Evolutionary conservation across 306 rosid species (phyloP).

Genomic region (Glycyrrhiza uralensis): DNA sequence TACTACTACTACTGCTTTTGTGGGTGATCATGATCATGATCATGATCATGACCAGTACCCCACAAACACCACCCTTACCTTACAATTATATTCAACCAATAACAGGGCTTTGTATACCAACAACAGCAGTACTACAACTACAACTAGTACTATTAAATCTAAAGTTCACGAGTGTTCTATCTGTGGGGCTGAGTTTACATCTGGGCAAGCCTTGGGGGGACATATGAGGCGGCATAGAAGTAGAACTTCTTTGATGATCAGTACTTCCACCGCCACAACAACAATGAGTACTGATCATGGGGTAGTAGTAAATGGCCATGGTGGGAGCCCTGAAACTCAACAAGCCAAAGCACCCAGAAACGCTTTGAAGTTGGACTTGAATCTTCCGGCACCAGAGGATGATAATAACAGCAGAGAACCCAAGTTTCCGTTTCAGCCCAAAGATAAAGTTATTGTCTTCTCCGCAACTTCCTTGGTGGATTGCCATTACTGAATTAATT

Average conservation of each 20-base stretch:
- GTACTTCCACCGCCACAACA: not conserved
- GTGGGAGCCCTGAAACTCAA: not conserved
- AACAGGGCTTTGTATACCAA: constrained; percentile 8
- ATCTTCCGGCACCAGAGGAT: constrained; percentile 86
- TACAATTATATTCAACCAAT: constrained; percentile 49
- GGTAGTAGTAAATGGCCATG: too few relatives aligned
- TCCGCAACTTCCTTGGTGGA: constrained; percentile 73
- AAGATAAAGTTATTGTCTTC: constrained; percentile 56
- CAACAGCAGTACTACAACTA: not conserved
- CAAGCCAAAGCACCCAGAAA: constrained; percentile 38
- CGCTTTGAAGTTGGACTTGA: constrained; percentile 61
- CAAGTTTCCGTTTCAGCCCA: constrained; percentile 41
- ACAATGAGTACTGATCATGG: not conserved
- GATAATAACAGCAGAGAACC: constrained; percentile 31
- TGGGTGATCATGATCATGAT: not conserved
- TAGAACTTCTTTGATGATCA: constrained; percentile 30
- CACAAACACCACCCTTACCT: constrained; percentile 51
- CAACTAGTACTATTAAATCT: not conserved
- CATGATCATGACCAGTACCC: not conserved
- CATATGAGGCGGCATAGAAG: constrained; percentile 86
- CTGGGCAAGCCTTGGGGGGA: constrained; percentile 94
- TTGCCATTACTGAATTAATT: constrained; percentile 59
- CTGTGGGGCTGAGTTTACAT: constrained; percentile 71
- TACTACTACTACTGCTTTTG: constrained; percentile 5
- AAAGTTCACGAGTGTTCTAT: constrained; percentile 85